phyloP scores from a whole-genome alignment of 2,329 filamentous ascomycete genomes.

The Aspergillus texensis region DNA sequence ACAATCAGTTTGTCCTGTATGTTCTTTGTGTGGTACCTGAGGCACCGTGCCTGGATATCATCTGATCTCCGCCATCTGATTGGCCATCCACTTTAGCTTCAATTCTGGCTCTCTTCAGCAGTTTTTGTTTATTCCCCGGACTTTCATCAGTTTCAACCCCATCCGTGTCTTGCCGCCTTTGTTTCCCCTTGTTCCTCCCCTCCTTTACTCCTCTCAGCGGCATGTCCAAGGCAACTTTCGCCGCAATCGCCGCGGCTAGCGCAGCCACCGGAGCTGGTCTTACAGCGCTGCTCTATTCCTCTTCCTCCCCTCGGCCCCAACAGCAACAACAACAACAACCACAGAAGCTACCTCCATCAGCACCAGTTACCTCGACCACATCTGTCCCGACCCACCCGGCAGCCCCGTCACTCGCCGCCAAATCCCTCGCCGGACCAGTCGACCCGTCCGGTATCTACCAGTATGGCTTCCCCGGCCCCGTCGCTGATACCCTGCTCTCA shows the following conservation, averaged over 20 bases:
- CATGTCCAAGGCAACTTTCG: conserved; percentile 80
- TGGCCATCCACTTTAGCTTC: conserved; percentile 11
- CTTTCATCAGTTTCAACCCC: conserved; percentile 1
- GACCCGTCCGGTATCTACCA: conserved; percentile 77
- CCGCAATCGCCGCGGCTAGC: conserved; percentile 73
- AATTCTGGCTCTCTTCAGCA: conserved; percentile 7
- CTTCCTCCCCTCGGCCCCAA: conserved; percentile 48
- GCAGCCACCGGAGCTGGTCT: conserved; percentile 75
- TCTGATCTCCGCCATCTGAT: conserved; percentile 11
- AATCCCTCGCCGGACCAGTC: conserved; percentile 52
- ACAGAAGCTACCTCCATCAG: conserved; percentile 29
- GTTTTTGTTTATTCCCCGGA: conserved; percentile 3
- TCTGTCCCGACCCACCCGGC: conserved; percentile 44
- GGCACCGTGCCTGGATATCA: conserved; percentile 1
- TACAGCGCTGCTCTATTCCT: conserved; percentile 69
- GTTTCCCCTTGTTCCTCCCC: neutral
- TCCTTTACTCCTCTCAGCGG: conserved; percentile 27
- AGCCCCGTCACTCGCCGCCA: conserved; percentile 33
- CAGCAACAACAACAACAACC: conserved; percentile 27
- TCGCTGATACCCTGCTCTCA: conserved; percentile 78
- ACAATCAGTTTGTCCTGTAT: neutral
- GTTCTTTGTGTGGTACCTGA: neutral
- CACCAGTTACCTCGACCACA: conserved; percentile 29
- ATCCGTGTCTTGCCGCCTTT: neutral
- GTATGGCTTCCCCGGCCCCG: conserved; percentile 89